Evolutionary conservation across 148 eudicot species (phyloP).

Genomic region (Persicaria tinctoria): DNA sequence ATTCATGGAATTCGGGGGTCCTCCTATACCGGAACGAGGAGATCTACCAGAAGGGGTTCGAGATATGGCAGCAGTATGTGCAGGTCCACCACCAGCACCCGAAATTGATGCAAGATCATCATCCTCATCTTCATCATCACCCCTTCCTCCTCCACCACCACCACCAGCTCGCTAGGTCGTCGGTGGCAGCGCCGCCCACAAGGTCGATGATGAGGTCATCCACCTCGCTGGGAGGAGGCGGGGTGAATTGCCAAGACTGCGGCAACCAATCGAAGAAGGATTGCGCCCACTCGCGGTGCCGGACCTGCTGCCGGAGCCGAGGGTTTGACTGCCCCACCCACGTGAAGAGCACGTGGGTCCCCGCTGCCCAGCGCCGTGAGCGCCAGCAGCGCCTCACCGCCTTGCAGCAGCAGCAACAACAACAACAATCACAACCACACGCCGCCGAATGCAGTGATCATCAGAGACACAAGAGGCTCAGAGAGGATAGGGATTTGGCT

Average conservation of each 20-base stretch:
- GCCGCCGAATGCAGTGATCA: slow-evolving; percentile 2
- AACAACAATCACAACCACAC: slow-evolving; percentile 12
- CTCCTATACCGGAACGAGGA: slow-evolving; percentile 34
- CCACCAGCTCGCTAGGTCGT: slow-evolving; percentile 22
- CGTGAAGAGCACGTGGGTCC: slow-evolving; percentile 93
- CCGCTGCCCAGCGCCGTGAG: slow-evolving; percentile 76
- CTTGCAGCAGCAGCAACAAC: slow-evolving; percentile 22
- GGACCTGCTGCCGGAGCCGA: slow-evolving; percentile 83
- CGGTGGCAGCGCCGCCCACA: slow-evolving; percentile 5
- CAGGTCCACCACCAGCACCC: slow-evolving; percentile 49
- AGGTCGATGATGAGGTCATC: slow-evolving; percentile 21
- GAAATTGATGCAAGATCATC: neutral
- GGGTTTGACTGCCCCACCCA: slow-evolving; percentile 79
- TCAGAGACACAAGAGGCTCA: slow-evolving; percentile 24
- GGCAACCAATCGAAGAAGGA: slow-evolving; percentile 90
- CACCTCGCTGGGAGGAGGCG: slow-evolving; percentile 14
- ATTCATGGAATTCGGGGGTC: slow-evolving; percentile 12
- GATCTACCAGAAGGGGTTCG: slow-evolving; percentile 79
- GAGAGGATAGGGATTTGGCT: slow-evolving; percentile 21
- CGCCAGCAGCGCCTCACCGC: slow-evolving; percentile 38
- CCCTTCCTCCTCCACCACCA: slow-evolving; percentile 20
- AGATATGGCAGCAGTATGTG: slow-evolving; percentile 81
- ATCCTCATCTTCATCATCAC: slow-evolving; percentile 5
- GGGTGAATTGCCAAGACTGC: slow-evolving; percentile 74
- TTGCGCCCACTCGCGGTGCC: slow-evolving; percentile 61